phyloP scores from a whole-genome alignment of 306 rosid genomes.

The Parietaria judaica region DNA sequence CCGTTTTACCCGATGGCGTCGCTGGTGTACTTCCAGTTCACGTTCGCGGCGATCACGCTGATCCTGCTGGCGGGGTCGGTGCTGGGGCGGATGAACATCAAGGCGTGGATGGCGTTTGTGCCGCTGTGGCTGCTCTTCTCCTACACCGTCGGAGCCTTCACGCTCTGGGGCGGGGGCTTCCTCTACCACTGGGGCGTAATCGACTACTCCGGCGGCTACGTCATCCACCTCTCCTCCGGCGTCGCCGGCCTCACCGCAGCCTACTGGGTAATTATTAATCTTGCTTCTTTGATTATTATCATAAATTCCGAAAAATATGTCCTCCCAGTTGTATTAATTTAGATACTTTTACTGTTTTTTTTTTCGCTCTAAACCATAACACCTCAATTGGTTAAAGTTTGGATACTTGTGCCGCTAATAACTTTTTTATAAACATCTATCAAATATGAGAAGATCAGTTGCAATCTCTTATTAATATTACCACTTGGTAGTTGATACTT shows the following conservation, averaged over 20 bases:
- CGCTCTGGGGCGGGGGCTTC: constrained; percentile 90
- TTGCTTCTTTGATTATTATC: neutral
- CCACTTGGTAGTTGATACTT: no score
- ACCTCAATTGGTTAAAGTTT: no score
- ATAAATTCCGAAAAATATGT: neutral
- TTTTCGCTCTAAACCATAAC: no score
- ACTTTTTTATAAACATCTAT: no score
- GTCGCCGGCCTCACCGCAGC: constrained; percentile 81
- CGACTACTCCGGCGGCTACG: constrained; percentile 90
- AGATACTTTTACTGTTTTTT: no score
- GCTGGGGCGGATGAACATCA: constrained; percentile 82
- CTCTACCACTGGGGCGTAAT: constrained; percentile 82
- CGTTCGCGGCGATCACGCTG: constrained; percentile 75
- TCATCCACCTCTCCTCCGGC: constrained; percentile 83
- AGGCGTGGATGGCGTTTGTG: constrained; percentile 95
- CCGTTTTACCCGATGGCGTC: constrained; percentile 73
- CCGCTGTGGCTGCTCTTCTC: constrained; percentile 85
- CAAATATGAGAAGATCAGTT: no score
- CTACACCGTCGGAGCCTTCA: constrained; percentile 79
- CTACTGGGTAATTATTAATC: constrained; percentile 53
- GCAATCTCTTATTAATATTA: no score
- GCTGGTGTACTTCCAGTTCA: constrained; percentile 73
- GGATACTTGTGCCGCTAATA: no score
- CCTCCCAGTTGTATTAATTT: no score
- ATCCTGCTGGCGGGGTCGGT: constrained; percentile 74